Conservation (phyloP, 78 protist species). For the Chrysochromulina tobinii region DNA sequence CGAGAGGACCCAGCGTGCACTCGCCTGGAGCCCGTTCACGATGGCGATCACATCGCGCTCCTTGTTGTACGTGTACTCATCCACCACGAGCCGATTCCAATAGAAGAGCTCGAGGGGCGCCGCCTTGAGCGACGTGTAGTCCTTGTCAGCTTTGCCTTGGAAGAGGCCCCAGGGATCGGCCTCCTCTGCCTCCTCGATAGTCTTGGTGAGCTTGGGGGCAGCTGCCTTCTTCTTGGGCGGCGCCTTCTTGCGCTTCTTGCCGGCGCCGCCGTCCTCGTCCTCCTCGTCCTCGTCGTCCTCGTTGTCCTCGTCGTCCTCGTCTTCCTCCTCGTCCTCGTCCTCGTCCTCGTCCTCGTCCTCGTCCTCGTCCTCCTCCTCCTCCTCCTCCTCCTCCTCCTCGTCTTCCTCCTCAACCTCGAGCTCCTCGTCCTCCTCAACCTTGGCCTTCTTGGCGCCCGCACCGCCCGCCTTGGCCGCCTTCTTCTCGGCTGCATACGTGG, state of each 20-base stretch:
- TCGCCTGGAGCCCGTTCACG: background rate
- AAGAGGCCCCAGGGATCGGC: background rate
- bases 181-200: background rate
- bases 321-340: background rate
- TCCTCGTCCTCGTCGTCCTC: background rate
- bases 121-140: background rate
- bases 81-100: conserved; percentile 27
- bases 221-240: background rate
- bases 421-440: background rate
- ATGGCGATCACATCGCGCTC: background rate
- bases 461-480: background rate
- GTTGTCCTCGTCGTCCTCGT: background rate
- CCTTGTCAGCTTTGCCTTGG: background rate
- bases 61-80: conserved; percentile 31
- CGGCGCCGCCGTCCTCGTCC: no score
- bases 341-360: background rate
- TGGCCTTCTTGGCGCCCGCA: background rate
- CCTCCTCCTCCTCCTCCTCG: background rate
- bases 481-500: conserved; percentile 8
- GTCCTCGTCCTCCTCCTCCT: background rate
- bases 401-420: background rate
- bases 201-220: background rate
- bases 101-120: conserved; percentile 1
- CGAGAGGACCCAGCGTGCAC: conserved; percentile 30
- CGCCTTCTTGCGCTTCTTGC: background rate